Evolutionary conservation across 2,329 filamentous ascomycete species (phyloP).

Genomic region (Fusarium nelsonii): DNA sequence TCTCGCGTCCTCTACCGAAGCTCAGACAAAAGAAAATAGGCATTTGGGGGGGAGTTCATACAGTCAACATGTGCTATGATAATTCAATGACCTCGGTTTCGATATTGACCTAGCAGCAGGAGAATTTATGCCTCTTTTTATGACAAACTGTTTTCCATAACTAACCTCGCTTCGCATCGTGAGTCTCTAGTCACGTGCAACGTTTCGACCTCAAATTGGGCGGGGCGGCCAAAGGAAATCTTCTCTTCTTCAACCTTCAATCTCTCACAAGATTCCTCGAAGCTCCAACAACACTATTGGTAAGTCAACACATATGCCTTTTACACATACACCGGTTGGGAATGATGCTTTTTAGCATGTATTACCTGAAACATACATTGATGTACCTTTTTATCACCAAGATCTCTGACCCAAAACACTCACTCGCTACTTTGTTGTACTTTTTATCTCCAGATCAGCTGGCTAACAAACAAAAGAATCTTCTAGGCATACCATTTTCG

Average conservation of each 20-base stretch:
- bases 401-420: slow-evolving; percentile 71
- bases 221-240: slow-evolving; percentile 32
- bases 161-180: slow-evolving; percentile 33
- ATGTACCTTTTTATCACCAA: slow-evolving; percentile 75
- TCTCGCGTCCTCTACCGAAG: slow-evolving; percentile 28
- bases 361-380: slow-evolving; percentile 69
- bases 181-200: slow-evolving; percentile 28
- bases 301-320: slow-evolving; percentile 47
- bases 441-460: slow-evolving; percentile 1
- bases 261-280: slow-evolving; percentile 19
- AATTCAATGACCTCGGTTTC: slow-evolving; percentile 7
- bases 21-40: slow-evolving; percentile 12
- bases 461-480: slow-evolving; percentile 42
- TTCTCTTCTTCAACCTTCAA: slow-evolving; percentile 23
- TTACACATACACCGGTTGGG: slow-evolving; percentile 39
- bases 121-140: slow-evolving; percentile 10
- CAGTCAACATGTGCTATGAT: slow-evolving; percentile 42
- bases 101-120: slow-evolving; percentile 27
- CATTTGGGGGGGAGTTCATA: slow-evolving; percentile 5
- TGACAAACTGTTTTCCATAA: slow-evolving; percentile 22
- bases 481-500: slow-evolving; percentile 9
- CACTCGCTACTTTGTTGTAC: slow-evolving; percentile 15
- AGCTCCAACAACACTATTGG: slow-evolving; percentile 46
- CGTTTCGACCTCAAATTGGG: slow-evolving; percentile 35
- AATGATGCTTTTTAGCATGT: slow-evolving; percentile 70